phyloP scores from a whole-genome alignment of 1,284 basidiomycete species.

The Caloboletus inedulis region DNA sequence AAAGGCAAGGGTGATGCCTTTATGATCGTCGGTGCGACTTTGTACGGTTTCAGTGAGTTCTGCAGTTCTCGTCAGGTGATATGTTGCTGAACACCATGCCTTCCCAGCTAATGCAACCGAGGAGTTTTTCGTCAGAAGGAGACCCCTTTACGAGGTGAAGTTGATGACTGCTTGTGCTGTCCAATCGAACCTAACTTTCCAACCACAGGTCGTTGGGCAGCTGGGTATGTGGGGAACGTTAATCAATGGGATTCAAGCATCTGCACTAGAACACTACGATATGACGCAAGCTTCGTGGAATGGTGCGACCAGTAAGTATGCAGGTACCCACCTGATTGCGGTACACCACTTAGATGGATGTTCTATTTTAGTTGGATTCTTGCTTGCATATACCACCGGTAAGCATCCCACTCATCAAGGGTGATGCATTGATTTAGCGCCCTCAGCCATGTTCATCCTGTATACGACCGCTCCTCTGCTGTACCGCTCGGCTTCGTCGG shows the following conservation, averaged over 20 bases:
- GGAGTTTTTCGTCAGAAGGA: slow-evolving; percentile 77
- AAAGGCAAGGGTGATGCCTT: slow-evolving; percentile 80
- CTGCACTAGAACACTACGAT: slow-evolving; percentile 65
- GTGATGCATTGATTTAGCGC: slow-evolving; percentile 12
- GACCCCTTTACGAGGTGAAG: slow-evolving; percentile 71
- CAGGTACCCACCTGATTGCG: neutral
- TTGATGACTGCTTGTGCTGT: neutral
- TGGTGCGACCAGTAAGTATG: slow-evolving; percentile 55
- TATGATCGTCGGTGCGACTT: slow-evolving; percentile 79
- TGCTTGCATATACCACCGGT: slow-evolving; percentile 71
- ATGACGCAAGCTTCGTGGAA: slow-evolving; percentile 71
- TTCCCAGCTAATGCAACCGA: slow-evolving; percentile 76
- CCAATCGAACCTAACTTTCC: neutral
- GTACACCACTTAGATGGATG: slow-evolving; percentile 2
- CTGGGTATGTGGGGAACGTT: slow-evolving; percentile 80
- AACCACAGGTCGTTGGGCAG: slow-evolving; percentile 67
- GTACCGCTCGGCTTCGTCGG: slow-evolving; percentile 78
- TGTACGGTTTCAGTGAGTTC: slow-evolving; percentile 78
- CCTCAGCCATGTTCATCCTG: slow-evolving; percentile 71
- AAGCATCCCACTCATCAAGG: slow-evolving; percentile 12
- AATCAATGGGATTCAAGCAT: slow-evolving; percentile 75
- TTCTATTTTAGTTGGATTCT: slow-evolving; percentile 54
- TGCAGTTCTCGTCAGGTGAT: neutral
- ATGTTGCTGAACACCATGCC: neutral
- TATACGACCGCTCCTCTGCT: slow-evolving; percentile 83